Evolutionary conservation across 2,329 filamentous ascomycete species (phyloP), one percentile per base, ranked within the genome.

Genomic region (Calonectria naviculata): DNA sequence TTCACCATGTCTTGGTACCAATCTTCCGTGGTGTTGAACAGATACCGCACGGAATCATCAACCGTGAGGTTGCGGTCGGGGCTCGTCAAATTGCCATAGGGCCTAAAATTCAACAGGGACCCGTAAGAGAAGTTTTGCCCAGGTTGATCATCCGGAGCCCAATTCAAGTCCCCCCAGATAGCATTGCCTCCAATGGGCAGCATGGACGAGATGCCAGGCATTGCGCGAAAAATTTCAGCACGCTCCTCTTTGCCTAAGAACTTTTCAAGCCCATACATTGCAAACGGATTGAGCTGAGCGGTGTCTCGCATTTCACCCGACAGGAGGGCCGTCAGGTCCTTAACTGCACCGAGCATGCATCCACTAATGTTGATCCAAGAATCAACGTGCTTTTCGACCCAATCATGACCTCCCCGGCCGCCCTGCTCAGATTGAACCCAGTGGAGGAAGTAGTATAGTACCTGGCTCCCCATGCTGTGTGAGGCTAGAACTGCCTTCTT

Each of bases 281-380:
- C 97, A 81, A 98, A 97, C 2, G 96, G 91, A 78, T 98, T 98
- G 26, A 99, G 90, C 82, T 98, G 97, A 1, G 96, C 97, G 0
- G 97, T 99, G 80, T 99, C 97, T 75, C 96, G 95, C 97, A 99
- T 99, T 83, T 99, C 97, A 34, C 97, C 97, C 0, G 95, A 98
- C 1, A 99, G 87, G 0, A 98, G 90, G 0, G 97, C 96, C 0
- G 97, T 94, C 41, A 98, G 85, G 70, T 94, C 96, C 84, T 99
- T 99, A 69, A 95, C 88, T 2, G 97, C 95, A 17, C 97, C 97
- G 7, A 99, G 91, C 96, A 99, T 98, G 83, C 96, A 99, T 7
- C 97, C 97, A 75, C 94, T 97, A 78, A 99, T 95, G 81, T 99
- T 99, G 86, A 99, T 97, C 95, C 97, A 99, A 3, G 94, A 93